Base-by-base conservation (phyloP, 2,329 filamentous ascomycete species). In the Hawksworthiomyces lignivorus region DNA sequence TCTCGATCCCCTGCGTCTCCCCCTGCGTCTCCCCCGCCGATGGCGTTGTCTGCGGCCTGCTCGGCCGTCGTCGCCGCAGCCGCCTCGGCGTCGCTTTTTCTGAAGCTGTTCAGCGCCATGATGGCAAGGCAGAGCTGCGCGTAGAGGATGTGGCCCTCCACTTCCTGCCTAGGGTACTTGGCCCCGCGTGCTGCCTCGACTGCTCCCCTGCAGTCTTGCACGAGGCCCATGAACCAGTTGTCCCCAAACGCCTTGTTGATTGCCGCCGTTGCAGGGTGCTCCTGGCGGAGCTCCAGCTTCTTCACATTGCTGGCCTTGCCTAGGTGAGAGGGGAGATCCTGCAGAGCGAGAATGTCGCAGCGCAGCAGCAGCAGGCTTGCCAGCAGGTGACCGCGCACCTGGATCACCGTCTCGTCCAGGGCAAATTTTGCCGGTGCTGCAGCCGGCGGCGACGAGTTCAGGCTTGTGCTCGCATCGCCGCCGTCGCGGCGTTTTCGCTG, bases 81-180 rank as follows among this genome's bases (percentile, higher is more conserved):
- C n/a, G n/a, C n/a, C n/a, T n/a, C n/a, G n/a, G n/a, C n/a, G n/a
- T n/a, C n/a, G n/a, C n/a, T n/a, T n/a, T n/a, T n/a, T n/a, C n/a
- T n/a, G n/a, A n/a, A n/a, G n/a, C n/a, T n/a, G n/a, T n/a, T n/a
- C n/a, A n/a, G n/a, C n/a, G n/a, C n/a, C n/a, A n/a, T n/a, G n/a
- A n/a, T 7, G 6, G n/a, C 34, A 5, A 41, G 24, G 17, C 62
- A 65, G 24, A 74, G 65, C 6, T 69, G 64, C 0, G 69, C 70
- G 20, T 63, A 64, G 47, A 70, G 72, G 19, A 79, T 57, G 32
- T 70, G 60, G 0, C 65, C 72, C 50, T 80, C 72, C 0, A 66
- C 61, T 45, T 71, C 56, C n/a, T 72, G 65, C 4, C 64, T 58
- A 1, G 62, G 54, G 22, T 66, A 59, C 5, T 54, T 57, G 0